These are phyloP conservation scores for Epipyxis sp. DNA, from an alignment of 108 stramenopile species.

Conservation along the genomic window DNA sequence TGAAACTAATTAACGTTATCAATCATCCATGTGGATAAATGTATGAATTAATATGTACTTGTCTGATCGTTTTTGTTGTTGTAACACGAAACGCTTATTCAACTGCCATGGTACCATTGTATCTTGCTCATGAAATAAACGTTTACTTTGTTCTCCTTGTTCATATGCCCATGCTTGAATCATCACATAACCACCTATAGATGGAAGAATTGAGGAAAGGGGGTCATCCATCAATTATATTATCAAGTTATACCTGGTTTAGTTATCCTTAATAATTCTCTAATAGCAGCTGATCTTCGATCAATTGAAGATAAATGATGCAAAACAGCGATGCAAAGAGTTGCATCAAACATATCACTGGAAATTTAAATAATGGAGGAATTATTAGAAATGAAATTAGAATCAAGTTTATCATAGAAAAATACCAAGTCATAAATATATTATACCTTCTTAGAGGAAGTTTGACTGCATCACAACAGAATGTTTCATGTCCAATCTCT, in stretches of 20 bases:
- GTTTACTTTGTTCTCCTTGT: conserved; percentile 65
- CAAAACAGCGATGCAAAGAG: conserved; percentile 96
- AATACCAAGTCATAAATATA: too few relatives aligned
- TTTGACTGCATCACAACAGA: conserved; percentile 55
- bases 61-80: too few relatives aligned
- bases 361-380: too few relatives aligned
- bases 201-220: too few relatives aligned
- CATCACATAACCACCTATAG: conserved; percentile 75
- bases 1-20: too few relatives aligned
- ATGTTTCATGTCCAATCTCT: conserved; percentile 64
- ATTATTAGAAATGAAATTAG: too few relatives aligned
- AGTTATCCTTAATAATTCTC: conserved; percentile 77
- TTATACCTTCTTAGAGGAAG: conserved; percentile 80
- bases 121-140: conserved; percentile 77
- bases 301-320: conserved; percentile 86
- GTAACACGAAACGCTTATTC: not conserved
- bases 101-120: conserved; percentile 96
- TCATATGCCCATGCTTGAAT: conserved; percentile 96
- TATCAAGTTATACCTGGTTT: too few relatives aligned
- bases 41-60: too few relatives aligned
- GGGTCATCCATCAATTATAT: too few relatives aligned
- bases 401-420: too few relatives aligned
- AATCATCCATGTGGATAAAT: too few relatives aligned
- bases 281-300: conserved; percentile 73
- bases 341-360: conserved; percentile 77